Evolutionary conservation across 495 filamentous ascomycete species (phyloP).

Genomic region (Aspergillus panamensis): DNA sequence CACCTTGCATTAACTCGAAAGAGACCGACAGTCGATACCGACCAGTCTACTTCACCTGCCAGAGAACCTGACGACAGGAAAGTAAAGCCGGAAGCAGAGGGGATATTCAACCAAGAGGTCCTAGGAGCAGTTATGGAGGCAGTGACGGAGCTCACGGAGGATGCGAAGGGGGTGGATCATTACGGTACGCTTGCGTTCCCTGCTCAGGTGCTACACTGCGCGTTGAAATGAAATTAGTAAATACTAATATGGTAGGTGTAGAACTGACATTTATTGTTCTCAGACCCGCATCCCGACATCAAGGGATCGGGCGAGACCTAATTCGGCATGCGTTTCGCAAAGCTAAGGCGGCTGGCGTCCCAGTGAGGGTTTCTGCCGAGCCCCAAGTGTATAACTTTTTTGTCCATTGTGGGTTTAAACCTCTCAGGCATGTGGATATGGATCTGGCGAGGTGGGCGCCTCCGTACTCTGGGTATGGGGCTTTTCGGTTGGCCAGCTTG

Average conservation of each 20-base stretch:
- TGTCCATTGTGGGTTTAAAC: constrained; percentile 16
- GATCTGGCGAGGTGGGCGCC: constrained; percentile 24
- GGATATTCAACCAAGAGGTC: constrained; percentile 13
- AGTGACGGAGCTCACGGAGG: neutral
- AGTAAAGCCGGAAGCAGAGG: constrained; percentile 9
- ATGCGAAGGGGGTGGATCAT: constrained; percentile 15
- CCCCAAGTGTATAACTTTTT: constrained; percentile 22
- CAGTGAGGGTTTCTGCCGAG: constrained; percentile 17
- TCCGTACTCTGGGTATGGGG: constrained; percentile 21
- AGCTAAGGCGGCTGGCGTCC: constrained; percentile 12
- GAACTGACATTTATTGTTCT: constrained; percentile 24
- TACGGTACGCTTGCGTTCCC: constrained; percentile 14
- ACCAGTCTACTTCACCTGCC: neutral
- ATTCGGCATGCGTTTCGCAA: constrained; percentile 15
- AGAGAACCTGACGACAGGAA: neutral
- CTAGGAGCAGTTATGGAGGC: constrained; percentile 15
- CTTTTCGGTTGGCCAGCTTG: constrained; percentile 22
- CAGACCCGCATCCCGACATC: constrained; percentile 12
- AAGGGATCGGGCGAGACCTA: constrained; percentile 19
- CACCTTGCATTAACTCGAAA: constrained; percentile 18
- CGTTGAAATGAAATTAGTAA: neutral
- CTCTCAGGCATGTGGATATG: constrained; percentile 20
- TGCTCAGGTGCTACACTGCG: too few species aligned
- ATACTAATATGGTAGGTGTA: neutral
- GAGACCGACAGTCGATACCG: neutral